Percentiles rank a stretch among this genome's conserved stretches.
Conservation (phyloP, 495 filamentous ascomycete species). For the Lepraria neglecta region DNA sequence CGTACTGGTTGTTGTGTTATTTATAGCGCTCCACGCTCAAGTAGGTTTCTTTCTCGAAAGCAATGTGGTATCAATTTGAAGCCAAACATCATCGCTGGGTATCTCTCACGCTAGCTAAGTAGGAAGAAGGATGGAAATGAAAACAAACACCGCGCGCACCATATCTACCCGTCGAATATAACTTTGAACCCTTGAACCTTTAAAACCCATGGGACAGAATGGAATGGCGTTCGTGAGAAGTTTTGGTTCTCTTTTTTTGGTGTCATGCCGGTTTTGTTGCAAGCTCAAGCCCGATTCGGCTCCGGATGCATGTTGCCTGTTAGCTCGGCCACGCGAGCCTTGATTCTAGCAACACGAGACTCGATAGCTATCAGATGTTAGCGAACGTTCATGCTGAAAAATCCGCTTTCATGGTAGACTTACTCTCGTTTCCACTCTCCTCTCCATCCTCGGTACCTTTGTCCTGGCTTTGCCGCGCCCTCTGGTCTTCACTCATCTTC, state of each 20-base stretch:
- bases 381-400: not conserved
- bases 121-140: not conserved
- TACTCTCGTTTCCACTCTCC: conserved; percentile 93
- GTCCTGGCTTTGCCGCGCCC: conserved; percentile 29
- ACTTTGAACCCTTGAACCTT: no score
- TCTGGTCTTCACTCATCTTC: conserved; percentile 50
- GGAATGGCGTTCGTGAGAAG: not conserved
- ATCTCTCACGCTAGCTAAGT: conserved; percentile 14
- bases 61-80: conserved; percentile 16
- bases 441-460: conserved; percentile 66
- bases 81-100: conserved; percentile 18
- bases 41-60: conserved; percentile 2
- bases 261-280: not conserved
- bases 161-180: not conserved
- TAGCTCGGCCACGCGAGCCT: conserved; percentile 89
- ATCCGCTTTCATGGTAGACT: conserved; percentile 35
- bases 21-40: conserved; percentile 14
- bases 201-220: no score
- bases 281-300: not conserved
- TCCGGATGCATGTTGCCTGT: conserved; percentile 69
- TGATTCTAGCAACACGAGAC: conserved; percentile 92
- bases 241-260: not conserved
- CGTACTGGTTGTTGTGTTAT: conserved; percentile 1
- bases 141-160: not conserved
- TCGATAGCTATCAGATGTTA: conserved; percentile 67